These are phyloP conservation scores for Rhizopogon vulgaris DNA, from an alignment of 768 basidiomycete species.

Conservation along the genomic window DNA sequence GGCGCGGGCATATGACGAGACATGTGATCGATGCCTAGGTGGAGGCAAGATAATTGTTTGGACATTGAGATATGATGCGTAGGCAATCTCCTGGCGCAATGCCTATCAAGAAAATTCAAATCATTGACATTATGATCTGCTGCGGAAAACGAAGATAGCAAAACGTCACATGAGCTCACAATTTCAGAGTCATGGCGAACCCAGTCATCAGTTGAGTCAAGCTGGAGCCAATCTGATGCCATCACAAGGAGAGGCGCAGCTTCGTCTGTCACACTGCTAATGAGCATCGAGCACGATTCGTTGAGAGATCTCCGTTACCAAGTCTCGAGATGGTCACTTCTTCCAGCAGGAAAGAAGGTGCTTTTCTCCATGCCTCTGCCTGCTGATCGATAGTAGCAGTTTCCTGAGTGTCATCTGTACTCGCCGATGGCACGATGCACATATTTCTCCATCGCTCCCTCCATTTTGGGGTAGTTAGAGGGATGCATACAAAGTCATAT, in stretches of 20 bases:
- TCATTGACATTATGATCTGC: not conserved
- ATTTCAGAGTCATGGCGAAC: slow-evolving; percentile 95
- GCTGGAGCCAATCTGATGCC: slow-evolving; percentile 91
- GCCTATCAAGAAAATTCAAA: slow-evolving; percentile 44
- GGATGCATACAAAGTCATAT: slow-evolving; percentile 72
- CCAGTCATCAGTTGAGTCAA: slow-evolving; percentile 90
- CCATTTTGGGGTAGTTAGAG: slow-evolving; percentile 90
- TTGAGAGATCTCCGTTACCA: slow-evolving; percentile 44
- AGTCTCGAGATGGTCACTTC: slow-evolving; percentile 88
- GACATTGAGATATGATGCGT: slow-evolving; percentile 88
- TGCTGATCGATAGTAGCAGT: slow-evolving; percentile 45
- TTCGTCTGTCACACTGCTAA: slow-evolving; percentile 48
- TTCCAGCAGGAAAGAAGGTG: slow-evolving; percentile 69
- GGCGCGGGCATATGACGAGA: slow-evolving; percentile 90
- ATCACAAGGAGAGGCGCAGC: slow-evolving; percentile 67
- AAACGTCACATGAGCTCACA: slow-evolving; percentile 40
- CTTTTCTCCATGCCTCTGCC: slow-evolving; percentile 85
- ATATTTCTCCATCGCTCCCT: slow-evolving; percentile 81
- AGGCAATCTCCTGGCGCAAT: slow-evolving; percentile 86
- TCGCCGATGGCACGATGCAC: slow-evolving; percentile 63
- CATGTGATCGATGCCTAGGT: slow-evolving; percentile 74
- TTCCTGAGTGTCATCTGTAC: slow-evolving; percentile 28
- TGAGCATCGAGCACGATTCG: slow-evolving; percentile 2
- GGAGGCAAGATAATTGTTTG: slow-evolving; percentile 83
- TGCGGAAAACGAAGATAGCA: slow-evolving; percentile 3